Evolutionary conservation across 768 basidiomycete species (phyloP), one percentile per base, ranked within the genome.

Genomic region (Naganishia antarctica): DNA sequence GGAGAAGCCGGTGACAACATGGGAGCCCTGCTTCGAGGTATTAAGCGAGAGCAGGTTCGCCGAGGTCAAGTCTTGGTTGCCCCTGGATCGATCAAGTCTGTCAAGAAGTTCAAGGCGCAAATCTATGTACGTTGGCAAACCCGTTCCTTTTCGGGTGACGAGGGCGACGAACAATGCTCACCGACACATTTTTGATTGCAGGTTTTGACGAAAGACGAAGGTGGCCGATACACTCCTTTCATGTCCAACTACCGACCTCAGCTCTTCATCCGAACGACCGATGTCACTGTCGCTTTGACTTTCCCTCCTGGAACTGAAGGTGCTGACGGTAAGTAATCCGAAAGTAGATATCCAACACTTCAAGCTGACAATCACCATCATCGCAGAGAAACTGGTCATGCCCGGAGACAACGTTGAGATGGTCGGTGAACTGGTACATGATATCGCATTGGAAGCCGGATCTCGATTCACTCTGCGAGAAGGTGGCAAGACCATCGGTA

Each of bases 1-100:
- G 93, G 90, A 65, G 90, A 98, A 79, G 94, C 96, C 67, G 96
- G 96, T 71, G 96, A 99, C 80, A 98, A 98, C 83, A 97, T 98
- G 91, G 96, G 96, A 70, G 89, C 88, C 62, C 83, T 99, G 40
- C 86, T 99, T 48, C 91, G 96, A 78, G 93, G 96, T 75, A 82
- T 97, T 78, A 98, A 98, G 81, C 88, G 94, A 68, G 96, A 98
- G 75, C 91, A 98, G 79, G 81, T 99, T 73, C 84, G 85, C 68
- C 89, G 96, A 69, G 96, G 96, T 47, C 91, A 93, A 76, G 88
- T 98, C 63, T 84, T 99, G 74, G 84, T 87, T 70, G 83, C 85
- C 32, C 92, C 93, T 26, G 91, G 91, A 34, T 84, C 89, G 8
- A 90, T 98, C 80, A 94, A 92, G 80, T 82, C 89, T n/a, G 87